A percentile compares a stretch with the other conserved stretches of the same genome.
Evolutionary conservation across 1,139 yeast genomes (phyloP).

Genomic region (Protomyces inundatus): DNA sequence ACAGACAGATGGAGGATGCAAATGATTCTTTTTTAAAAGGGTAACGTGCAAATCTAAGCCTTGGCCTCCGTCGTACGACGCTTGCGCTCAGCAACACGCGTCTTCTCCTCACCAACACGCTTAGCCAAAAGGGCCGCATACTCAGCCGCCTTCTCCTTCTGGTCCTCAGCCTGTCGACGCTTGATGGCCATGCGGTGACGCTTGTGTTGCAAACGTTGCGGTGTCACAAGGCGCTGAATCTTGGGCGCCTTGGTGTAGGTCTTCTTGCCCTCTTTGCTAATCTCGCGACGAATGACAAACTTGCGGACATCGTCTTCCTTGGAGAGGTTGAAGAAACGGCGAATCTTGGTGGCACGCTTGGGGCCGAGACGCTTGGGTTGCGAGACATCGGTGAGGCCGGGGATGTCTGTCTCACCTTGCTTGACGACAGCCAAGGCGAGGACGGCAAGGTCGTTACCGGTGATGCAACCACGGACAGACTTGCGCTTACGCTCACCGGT

Average conservation of each 20-base stretch:
- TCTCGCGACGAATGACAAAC: slow-evolving; percentile 97
- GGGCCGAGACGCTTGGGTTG: slow-evolving; percentile 99
- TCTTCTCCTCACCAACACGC: slow-evolving; percentile 95
- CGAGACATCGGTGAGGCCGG: slow-evolving; percentile 89
- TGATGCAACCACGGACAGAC: slow-evolving; percentile 99
- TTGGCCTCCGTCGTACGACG: slow-evolving; percentile 56
- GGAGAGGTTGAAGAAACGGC: slow-evolving; percentile 98
- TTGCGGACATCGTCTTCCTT: slow-evolving; percentile 94
- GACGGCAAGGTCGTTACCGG: slow-evolving; percentile 94
- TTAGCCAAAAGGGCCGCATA: slow-evolving; percentile 98
- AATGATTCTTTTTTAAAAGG: slow-evolving; percentile 49
- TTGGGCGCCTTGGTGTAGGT: slow-evolving; percentile 99
- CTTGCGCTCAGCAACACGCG: slow-evolving; percentile 25
- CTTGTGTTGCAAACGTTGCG: slow-evolving; percentile 99
- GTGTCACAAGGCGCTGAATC: slow-evolving; percentile 99
- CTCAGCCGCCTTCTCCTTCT: slow-evolving; percentile 99
- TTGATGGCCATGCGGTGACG: slow-evolving; percentile 91
- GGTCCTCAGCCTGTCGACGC: slow-evolving; percentile 95
- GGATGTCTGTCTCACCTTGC: slow-evolving; percentile 95
- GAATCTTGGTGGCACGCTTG: slow-evolving; percentile 99
- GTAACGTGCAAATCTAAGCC: slow-evolving; percentile 97
- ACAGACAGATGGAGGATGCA: background rate
- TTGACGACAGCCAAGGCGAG: slow-evolving; percentile 88
- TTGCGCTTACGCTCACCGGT: slow-evolving; percentile 99
- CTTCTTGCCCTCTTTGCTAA: slow-evolving; percentile 63